Evolutionary conservation across 192 early-diverging fungal species (phyloP), one percentile per base, ranked within the genome.

Genomic region (Pilobolus umbonatus): DNA sequence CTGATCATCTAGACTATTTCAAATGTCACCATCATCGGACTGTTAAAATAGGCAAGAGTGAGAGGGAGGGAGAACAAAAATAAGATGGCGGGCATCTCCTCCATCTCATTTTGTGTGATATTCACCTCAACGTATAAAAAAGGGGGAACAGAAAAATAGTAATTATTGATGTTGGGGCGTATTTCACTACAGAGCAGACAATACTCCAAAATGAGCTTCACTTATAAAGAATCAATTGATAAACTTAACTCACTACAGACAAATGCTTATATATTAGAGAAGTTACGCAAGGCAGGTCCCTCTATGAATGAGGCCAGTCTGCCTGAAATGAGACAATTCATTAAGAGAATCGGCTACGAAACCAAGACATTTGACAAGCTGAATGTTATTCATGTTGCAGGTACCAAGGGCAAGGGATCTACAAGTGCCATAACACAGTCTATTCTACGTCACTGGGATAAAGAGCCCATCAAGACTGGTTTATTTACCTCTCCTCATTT

Each of bases 401-500:
- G 91, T 19, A 93, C 89, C 30, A 93, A 93, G 57, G 91, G 91
- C 64, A 93, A 93, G 52, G 91, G 91, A 24, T 90, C 88, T 7
- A 86, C 95, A 0, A 85, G 83, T 31, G 91, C 92, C 0, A 83
- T 98, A 25, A 79, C 84, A 12, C 85, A 89, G 45, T 86, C 92
- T 17, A 86, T 96, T 25, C 68, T 97, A 40, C 73, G 79, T 14
- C 70, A 80, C 32, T 63, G 66, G 2, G 47, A 17, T 14, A 42
- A 49, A 1, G 17, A 63, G 64, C 26, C 65, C 57, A 54, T 84
- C 42, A 59, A 65, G 22, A 77, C 81, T 54, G 96, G 96, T 24
- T 70, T 95, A 36, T 99, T 83, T 65, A 94, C 94, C 15, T 95
- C 93, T 3, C 96, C 96, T 8, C 96, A 99, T 64, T 70, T 99